Evolutionary conservation across 345 rosid genomes (phyloP).

Genomic region (Excoecaria cochinchinensis): DNA sequence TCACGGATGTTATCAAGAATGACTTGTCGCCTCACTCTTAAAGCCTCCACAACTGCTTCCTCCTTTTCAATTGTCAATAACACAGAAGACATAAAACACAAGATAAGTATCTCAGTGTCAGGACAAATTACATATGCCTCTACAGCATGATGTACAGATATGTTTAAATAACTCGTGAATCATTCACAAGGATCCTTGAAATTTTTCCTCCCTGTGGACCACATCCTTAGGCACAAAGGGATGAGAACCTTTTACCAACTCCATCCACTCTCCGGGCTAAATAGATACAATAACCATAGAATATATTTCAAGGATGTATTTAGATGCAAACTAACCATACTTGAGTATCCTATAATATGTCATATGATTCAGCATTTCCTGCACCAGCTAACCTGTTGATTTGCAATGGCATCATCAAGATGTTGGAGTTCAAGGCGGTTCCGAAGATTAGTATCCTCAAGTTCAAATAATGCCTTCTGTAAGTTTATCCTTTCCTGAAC

Average conservation of each 20-base stretch:
- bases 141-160: background rate
- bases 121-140: background rate
- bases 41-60: constrained; percentile 51
- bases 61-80: constrained; percentile 63
- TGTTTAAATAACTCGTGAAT: background rate
- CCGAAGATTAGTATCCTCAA: constrained; percentile 80
- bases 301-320: background rate
- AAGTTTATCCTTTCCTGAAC: constrained; percentile 91
- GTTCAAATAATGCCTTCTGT: constrained; percentile 87
- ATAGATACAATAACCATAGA: background rate
- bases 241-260: background rate
- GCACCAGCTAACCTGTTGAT: constrained; percentile 57
- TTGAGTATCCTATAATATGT: background rate
- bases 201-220: background rate
- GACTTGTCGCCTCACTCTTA: constrained; percentile 75
- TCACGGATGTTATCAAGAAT: constrained; percentile 97
- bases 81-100: background rate
- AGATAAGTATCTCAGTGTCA: background rate
- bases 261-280: background rate
- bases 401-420: constrained; percentile 81
- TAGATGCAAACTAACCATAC: background rate
- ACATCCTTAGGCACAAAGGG: background rate
- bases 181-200: background rate
- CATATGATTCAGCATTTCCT: background rate
- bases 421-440: constrained; percentile 78